These are phyloP conservation scores for Rhizopogon sp. DNA, from an alignment of 768 basidiomycete genomes.

Conservation along the genomic window DNA sequence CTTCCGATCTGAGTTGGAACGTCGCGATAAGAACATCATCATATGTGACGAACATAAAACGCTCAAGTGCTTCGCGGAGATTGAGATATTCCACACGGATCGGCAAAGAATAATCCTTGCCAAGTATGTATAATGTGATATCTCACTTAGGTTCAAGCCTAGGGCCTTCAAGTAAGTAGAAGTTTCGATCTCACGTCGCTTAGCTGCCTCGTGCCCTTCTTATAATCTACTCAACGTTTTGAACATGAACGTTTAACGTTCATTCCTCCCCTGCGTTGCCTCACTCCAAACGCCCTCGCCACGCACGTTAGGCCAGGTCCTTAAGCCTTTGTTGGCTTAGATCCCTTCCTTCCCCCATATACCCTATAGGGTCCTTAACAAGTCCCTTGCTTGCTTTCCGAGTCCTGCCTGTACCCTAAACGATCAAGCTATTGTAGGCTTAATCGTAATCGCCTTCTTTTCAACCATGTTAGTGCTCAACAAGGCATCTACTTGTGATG, in stretches of 20 bases:
- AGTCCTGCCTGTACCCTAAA: not conserved
- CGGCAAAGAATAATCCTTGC: no score
- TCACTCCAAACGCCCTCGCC: constrained; percentile 19
- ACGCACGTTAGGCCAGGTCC: constrained; percentile 26
- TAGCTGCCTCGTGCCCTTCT: constrained; percentile 30
- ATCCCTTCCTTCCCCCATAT: constrained; percentile 18
- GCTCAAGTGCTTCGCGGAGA: no score
- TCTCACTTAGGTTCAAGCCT: not conserved
- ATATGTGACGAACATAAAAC: no score
- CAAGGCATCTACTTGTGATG: constrained; percentile 65
- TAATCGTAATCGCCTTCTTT: constrained; percentile 15
- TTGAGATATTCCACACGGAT: no score
- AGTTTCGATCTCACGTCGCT: constrained; percentile 28
- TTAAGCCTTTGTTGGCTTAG: constrained; percentile 7
- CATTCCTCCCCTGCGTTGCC: constrained; percentile 17
- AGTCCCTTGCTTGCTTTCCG: constrained; percentile 22
- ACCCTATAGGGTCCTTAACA: constrained; percentile 27
- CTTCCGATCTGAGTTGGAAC: constrained; percentile 8
- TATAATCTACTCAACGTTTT: constrained; percentile 24
- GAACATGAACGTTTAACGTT: constrained; percentile 4
- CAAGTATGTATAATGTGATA: not conserved
- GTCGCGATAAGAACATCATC: not conserved
- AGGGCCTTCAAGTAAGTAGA: constrained; percentile 10
- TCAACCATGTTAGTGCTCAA: constrained; percentile 63
- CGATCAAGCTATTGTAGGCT: not conserved